Base-by-base conservation (phyloP, 495 filamentous ascomycete species). In the Penicillium pulvis region DNA sequence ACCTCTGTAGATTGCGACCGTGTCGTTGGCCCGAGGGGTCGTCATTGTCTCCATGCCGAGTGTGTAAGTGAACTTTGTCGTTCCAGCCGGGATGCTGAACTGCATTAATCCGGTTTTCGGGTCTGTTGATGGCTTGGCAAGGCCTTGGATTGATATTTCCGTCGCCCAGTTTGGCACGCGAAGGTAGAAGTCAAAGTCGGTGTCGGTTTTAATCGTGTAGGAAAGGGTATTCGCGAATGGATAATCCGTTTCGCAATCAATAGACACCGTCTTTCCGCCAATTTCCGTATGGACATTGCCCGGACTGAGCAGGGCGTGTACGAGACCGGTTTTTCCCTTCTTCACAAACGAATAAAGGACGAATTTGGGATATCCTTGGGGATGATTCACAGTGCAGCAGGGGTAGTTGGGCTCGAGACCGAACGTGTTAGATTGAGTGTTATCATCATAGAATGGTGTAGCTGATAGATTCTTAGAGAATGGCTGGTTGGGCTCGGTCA, bases 351-450 rank as follows among this genome's bases (percentile, higher is more conserved):
- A 59, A 35, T 53, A 68, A 19, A 59, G 51, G 16, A 84, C 69
- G 56, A 83, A 86, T 56, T 88, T 87, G 0, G 85, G 84, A 57
- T 78, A 81, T 0, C 80, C 84, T 64, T 87, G 83, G 0, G 79
- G 81, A 64, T 85, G 79, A 62, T 87, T 87, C 54, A 88, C 84
- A 3, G 84, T 85, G 65, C 85, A 87, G 72, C 85, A 87, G 7
- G 83, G 81, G 52, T 77, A 77, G 45, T 76, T 70, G 10, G 75
- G 72, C 39, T 73, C 74, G 31, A 70, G 36, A 7, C 64, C 69
- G 31, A 61, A 72, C 11, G 58, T 62, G 31, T 69, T 57, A 4
- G 66, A 59, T 10, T 53, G 58, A 19, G 55, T 41, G 24, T 67
- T 61, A 11, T 79, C 77, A 54, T 86, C 81, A 48, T 63, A 80